Evolutionary conservation across 164 flowering plant genomes (phyloP).

Genomic region (Echeveria elegans): DNA sequence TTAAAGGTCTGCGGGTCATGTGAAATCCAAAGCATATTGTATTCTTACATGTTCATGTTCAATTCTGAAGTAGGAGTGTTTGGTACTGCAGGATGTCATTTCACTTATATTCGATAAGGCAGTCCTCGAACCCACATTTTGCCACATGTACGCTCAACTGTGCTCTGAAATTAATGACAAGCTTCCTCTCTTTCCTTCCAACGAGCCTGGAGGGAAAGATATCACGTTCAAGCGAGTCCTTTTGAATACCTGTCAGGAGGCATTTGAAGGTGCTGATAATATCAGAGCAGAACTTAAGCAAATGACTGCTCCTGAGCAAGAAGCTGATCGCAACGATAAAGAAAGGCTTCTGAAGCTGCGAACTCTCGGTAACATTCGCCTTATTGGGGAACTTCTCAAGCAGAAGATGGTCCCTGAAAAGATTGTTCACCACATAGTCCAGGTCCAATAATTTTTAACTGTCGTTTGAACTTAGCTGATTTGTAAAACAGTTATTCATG

Average conservation of each 20-base stretch:
- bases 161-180: conserved; percentile 81
- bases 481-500: too few species aligned
- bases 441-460: background rate
- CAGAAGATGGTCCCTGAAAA: conserved; percentile 69
- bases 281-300: conserved; percentile 66
- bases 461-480: background rate
- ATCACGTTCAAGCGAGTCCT: conserved; percentile 85
- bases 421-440: conserved; percentile 12
- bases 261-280: conserved; percentile 84
- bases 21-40: too few species aligned
- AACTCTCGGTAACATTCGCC: conserved; percentile 83
- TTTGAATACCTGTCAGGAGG: conserved; percentile 82
- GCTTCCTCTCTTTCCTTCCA: conserved; percentile 83
- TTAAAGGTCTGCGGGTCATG: background rate
- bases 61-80: background rate
- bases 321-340: conserved; percentile 70
- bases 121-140: conserved; percentile 70
- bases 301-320: conserved; percentile 84
- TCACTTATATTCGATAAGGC: background rate
- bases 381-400: conserved; percentile 91
- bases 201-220: conserved; percentile 75
- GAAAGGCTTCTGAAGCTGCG: conserved; percentile 75
- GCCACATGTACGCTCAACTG: conserved; percentile 83
- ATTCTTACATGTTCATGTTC: background rate
- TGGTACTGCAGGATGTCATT: background rate